phyloP scores from a whole-genome alignment of 2,329 filamentous ascomycete species.

The Cercospora berteroae region DNA sequence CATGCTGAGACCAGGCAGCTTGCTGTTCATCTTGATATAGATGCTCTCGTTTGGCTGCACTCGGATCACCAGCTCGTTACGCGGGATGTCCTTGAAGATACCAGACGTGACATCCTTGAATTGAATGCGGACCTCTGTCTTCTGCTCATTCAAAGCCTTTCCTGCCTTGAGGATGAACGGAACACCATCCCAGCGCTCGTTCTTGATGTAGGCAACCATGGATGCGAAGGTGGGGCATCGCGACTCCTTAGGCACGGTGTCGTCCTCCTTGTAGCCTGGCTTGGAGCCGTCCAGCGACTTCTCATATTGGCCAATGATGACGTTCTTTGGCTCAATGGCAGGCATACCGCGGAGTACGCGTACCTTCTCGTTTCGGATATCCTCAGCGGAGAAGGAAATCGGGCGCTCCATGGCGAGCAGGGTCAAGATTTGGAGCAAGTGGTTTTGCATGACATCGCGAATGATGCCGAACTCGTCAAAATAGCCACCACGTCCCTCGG shows the following conservation, averaged over 20 bases:
- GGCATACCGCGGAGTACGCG: conserved; percentile 91
- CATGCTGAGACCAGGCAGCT: conserved; percentile 97
- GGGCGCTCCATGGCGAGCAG: conserved; percentile 97
- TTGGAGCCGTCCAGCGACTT: conserved; percentile 94
- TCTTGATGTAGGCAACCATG: conserved; percentile 97
- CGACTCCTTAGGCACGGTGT: conserved; percentile 95
- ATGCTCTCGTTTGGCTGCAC: conserved; percentile 99
- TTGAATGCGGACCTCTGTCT: conserved; percentile 98
- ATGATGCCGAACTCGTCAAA: conserved; percentile 99
- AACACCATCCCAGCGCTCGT: conserved; percentile 98
- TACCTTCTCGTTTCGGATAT: conserved; percentile 98
- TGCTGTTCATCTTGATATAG: conserved; percentile 99
- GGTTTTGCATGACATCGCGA: conserved; percentile 99
- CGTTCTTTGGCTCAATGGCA: conserved; percentile 96
- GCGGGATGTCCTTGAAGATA: conserved; percentile 99
- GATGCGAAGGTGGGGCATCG: conserved; percentile 98
- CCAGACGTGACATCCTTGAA: conserved; percentile 99
- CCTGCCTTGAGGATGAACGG: conserved; percentile 99
- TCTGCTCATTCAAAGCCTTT: conserved; percentile 97
- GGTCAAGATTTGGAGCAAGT: conserved; percentile 92
- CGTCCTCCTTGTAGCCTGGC: conserved; percentile 97
- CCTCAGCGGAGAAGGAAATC: conserved; percentile 96
- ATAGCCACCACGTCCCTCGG: conserved; percentile 95
- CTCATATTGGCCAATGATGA: conserved; percentile 98
- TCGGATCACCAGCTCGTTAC: conserved; percentile 98